A percentile compares a stretch with the other conserved stretches of the same genome.
These are phyloP conservation scores for Tolypocladium nubicola DNA, from an alignment of 2,329 filamentous ascomycete genomes.

Conservation along the genomic window DNA sequence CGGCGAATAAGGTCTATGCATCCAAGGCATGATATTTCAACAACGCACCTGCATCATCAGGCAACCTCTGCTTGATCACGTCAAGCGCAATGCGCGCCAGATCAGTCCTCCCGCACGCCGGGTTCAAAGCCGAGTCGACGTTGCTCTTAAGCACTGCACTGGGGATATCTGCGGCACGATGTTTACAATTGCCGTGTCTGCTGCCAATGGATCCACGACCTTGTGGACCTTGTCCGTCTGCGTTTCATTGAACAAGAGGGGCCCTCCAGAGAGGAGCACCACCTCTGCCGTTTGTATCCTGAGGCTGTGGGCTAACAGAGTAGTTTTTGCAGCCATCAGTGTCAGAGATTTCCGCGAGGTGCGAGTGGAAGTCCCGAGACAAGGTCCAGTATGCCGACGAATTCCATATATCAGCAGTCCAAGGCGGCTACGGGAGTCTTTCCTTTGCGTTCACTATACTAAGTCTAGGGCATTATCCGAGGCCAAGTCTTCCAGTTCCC, in stretches of 20 bases:
- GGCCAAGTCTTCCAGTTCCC: slow-evolving; percentile 18
- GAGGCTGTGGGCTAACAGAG: slow-evolving; percentile 12
- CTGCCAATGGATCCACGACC: slow-evolving; percentile 1
- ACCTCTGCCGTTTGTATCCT: slow-evolving; percentile 1
- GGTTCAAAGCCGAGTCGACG: slow-evolving; percentile 26
- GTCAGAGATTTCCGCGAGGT: slow-evolving; percentile 24
- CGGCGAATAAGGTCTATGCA: background rate
- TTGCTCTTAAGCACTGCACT: slow-evolving; percentile 10
- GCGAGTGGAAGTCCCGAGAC: slow-evolving; percentile 15
- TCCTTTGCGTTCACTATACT: slow-evolving; percentile 22
- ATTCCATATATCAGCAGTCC: slow-evolving; percentile 3
- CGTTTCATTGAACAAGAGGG: slow-evolving; percentile 5
- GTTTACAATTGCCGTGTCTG: background rate
- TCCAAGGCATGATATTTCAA: background rate
- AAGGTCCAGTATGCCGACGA: slow-evolving; percentile 20
- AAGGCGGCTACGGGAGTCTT: slow-evolving; percentile 3
- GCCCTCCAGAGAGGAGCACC: background rate
- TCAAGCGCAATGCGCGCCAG: slow-evolving; percentile 18
- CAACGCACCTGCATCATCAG: background rate
- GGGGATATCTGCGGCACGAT: background rate
- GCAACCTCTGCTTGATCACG: slow-evolving; percentile 22
- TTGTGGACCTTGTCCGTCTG: slow-evolving; percentile 3
- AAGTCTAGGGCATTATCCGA: slow-evolving; percentile 25
- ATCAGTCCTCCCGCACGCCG: slow-evolving; percentile 28
- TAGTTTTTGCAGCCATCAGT: slow-evolving; percentile 26